These are phyloP conservation scores for Pharus latifolius DNA, from an alignment of 176 grass and related monocot genomes.

Conservation along the genomic window DNA sequence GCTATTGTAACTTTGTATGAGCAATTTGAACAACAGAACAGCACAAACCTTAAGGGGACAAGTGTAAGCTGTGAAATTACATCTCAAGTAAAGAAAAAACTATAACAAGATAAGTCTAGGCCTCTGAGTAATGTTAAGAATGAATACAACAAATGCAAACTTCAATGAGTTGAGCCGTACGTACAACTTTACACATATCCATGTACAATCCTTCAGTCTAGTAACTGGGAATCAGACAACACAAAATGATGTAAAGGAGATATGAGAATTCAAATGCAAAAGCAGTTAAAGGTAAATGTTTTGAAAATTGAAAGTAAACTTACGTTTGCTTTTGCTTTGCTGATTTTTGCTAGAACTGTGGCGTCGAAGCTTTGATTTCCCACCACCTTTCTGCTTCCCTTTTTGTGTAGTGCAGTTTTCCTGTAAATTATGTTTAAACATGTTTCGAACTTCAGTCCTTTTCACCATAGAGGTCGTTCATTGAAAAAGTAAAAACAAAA, in stretches of 20 bases:
- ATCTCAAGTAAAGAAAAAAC: background rate
- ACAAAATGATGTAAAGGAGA: background rate
- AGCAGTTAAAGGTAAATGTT: background rate
- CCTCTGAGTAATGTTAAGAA: background rate
- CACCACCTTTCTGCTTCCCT: constrained; percentile 18
- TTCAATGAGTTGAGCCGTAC: background rate
- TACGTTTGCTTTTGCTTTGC: constrained; percentile 29
- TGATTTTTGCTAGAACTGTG: constrained; percentile 9
- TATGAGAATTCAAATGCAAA: background rate
- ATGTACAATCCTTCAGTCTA: background rate
- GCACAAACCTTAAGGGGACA: background rate
- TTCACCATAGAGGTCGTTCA: background rate
- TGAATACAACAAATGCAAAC: background rate
- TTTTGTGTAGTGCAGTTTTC: constrained; percentile 24
- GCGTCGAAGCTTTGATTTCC: constrained; percentile 2
- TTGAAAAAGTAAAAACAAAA: background rate
- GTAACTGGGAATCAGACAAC: background rate
- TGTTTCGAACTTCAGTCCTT: background rate
- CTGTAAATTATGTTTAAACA: background rate
- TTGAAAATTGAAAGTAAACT: background rate
- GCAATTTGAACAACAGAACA: background rate
- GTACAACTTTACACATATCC: background rate
- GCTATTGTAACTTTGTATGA: background rate
- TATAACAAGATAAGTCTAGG: background rate
- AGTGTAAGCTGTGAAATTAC: background rate